A percentile compares a stretch with the other conserved stretches of the same genome.
phyloP scores from a whole-genome alignment of 768 basidiomycete species.

The Tephrocybe sp. region DNA sequence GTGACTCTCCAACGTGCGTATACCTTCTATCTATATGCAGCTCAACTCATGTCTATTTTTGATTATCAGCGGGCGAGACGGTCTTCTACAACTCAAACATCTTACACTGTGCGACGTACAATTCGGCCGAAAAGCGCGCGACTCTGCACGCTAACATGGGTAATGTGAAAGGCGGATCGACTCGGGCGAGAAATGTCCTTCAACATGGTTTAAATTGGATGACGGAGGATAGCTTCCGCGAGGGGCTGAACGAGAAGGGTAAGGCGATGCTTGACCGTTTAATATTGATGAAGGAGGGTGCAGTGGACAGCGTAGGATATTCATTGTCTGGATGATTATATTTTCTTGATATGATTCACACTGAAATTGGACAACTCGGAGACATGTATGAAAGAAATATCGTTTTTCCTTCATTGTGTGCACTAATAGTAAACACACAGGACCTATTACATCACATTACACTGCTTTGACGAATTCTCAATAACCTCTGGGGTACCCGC shows the following conservation, averaged over 20 bases:
- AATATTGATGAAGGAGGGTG: slow-evolving; percentile 44
- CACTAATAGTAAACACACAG: too few species aligned
- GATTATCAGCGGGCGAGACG: slow-evolving; percentile 60
- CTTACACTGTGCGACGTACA: slow-evolving; percentile 70
- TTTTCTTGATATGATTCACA: too few species aligned
- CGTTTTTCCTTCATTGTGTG: too few species aligned
- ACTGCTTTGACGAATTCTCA: too few species aligned
- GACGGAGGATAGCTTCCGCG: slow-evolving; percentile 47
- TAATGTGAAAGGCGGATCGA: slow-evolving; percentile 55
- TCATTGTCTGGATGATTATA: slow-evolving; percentile 34
- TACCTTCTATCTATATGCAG: background rate
- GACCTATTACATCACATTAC: background rate
- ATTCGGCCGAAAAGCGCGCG: slow-evolving; percentile 43
- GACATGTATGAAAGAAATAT: too few species aligned
- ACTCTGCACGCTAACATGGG: slow-evolving; percentile 75
- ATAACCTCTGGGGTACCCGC: background rate
- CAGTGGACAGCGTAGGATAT: slow-evolving; percentile 48
- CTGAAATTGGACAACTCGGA: too few species aligned
- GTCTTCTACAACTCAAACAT: slow-evolving; percentile 83
- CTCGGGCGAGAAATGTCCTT: slow-evolving; percentile 67
- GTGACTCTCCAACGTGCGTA: slow-evolving; percentile 53
- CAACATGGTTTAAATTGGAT: slow-evolving; percentile 77
- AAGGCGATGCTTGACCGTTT: slow-evolving; percentile 59
- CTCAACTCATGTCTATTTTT: background rate
- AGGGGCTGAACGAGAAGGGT: slow-evolving; percentile 43